Base-by-base conservation (phyloP, 1,139 yeast species). In the Geotrichum armillariae region DNA sequence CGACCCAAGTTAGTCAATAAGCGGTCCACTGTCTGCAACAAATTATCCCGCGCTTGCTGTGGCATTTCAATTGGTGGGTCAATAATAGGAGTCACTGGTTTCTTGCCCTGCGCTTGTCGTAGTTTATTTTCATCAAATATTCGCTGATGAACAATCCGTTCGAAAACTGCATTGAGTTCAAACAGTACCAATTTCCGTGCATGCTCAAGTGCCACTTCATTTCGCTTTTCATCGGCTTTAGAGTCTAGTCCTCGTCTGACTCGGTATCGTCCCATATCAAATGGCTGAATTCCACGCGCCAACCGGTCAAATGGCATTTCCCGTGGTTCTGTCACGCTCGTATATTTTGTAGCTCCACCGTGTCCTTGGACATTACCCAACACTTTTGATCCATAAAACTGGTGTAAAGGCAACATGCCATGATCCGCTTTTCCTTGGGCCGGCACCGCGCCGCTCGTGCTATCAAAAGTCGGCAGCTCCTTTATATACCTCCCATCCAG, bases 101-200 rank as follows among this genome's bases (percentile, higher is more conserved):
- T 31, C 34, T 31, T 31, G 34, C 16, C 16, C 12, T 8, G 16
- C 16, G 11, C 16, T 14, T n/a, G 34, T n/a, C 34, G 11, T 6
- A 5, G 11, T 14, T 21, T 25, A 34, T 53, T 51, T 18, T 46
- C 52, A 17, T 42, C 44, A 17, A 53, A 51, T 23, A 61, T 54
- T 18, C 55, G 56, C n/a, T 39, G 23, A 35, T 59, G 46, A n/a
- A 60, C 53, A 8, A 31, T 35, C 12, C 54, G 52, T 41, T 61
- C 58, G 41, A 59, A 62, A 1, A 52, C 41, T 2, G 64, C 57
- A 46, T 60, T 53, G 18, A 57, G 6, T 49, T 62, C 66, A 39
- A 52, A 53, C 17, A 48, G 29, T 4, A 62, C 47, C 7, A 53
- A 41, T 18, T 46, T 47, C 22, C 53, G 41, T 3, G 47, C 47